Evolutionary conservation across 805 yeast genomes (phyloP), one percentile per base, ranked within the genome.

Genomic region (Sungouiella thailandica): DNA sequence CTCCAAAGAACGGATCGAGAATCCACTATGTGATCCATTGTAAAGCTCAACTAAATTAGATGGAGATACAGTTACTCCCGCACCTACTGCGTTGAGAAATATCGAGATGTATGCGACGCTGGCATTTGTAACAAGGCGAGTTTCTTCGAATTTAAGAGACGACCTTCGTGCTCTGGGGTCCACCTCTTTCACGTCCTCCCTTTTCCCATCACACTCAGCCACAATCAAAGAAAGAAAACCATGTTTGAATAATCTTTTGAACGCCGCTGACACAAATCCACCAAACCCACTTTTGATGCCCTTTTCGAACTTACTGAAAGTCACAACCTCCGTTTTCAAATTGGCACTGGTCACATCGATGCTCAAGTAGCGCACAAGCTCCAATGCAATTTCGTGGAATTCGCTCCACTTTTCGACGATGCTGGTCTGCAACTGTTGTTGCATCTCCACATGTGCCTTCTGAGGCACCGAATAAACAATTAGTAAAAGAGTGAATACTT

Each of bases 1-100:
- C 57, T 89, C 96, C 37, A 90, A 72, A 0, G 96, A 82, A 19
- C 95, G 63, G 72, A 89, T 85, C 0, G 96, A 85, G 53, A 84
- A 90, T 2, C 97, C 97, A 2, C 78, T 67, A 30, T 76, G 81
- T 7, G 86, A 62, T 0, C 94, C 96, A 7, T 71, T 65, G 47
- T 80, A 89, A 8, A 89, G 68, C 45, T 76, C 77, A 28, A 76
- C 65, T 34, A 83, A 50, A 27, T 73, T 69, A 4, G 72, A 60
- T 15, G 61, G 62, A 0, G 76, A 58, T 4, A 74, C 43, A 18
- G 62, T 70, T 1, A 56, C 49, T 1, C 64, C 63, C 1, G 53
- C 40, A 5, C 47, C 44, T 1, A 45, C 15, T 12, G 32, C 36
- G 9, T 40, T 40, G 5, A 70, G 36, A 9, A 65, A 43, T 1